Base-by-base conservation (phyloP, 169 alveolate species). In the Plasmodium cynomolgi region DNA sequence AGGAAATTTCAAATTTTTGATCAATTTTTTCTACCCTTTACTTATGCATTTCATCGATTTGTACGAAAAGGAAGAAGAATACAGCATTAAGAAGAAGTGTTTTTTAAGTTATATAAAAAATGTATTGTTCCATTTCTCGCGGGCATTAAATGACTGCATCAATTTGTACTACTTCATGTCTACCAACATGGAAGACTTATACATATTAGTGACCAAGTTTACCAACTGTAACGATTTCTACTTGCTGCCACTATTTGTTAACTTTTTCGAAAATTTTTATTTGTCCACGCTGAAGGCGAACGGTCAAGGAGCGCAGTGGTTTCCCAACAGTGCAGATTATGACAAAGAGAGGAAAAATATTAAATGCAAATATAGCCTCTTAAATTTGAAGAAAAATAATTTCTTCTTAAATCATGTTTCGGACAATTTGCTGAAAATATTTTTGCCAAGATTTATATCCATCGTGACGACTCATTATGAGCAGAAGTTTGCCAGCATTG, bases 21-120 rank as follows among this genome's bases (percentile, higher is more conserved):
- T 91, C 71, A 91, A 91, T 71, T 91, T 91, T 91, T 91, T 91
- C 83, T 91, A 91, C 56, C 95, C 95, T n/a, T 50, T 91, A 58
- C 77, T 91, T 81, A 91, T 81, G 58, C 83, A 41, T 91, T 91
- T 81, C 62, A 91, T 91, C 33, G 71, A 81, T 91, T 82, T 91
- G 31, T 91, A 91, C 54, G 84, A 91, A 77, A 88, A 79, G 71
- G 94, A 88, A 88, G 72, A 80, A 81, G 71, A 91, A 20, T 34
- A 81, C 58, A 71, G 84, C 33, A 81, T 91, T 81, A 91, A 81
- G 41, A 91, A 71, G 50, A 31, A 91, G 47, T 56, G 26, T 34
- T 91, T 81, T 54, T 71, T 81, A 34, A 41, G 47, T 4, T 77
- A 81, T 91, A 91, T 91, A 26, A 91, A 91, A 91, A 91, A 81